Base-by-base conservation (phyloP, 805 yeast genomes). In the Priceomyces fermenticarens region DNA sequence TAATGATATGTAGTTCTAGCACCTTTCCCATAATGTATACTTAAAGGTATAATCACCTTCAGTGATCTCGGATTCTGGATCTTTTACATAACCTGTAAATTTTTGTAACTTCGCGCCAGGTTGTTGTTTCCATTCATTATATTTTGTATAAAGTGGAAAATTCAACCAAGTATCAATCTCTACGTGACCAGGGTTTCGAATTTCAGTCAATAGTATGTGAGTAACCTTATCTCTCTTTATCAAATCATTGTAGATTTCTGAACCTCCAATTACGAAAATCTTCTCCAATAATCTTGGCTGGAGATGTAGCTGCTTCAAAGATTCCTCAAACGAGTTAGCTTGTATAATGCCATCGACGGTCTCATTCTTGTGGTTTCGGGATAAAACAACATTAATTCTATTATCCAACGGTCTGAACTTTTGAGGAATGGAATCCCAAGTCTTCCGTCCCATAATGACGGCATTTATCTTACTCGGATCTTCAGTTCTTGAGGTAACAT, bases 401-500 rank as follows among this genome's bases (percentile, higher is more conserved):
- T 72, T 78, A 2, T 83, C 82, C 34, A 93, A 70, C 0, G 99
- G 99, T 46, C 96, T 71, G 64, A 88, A 93, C 57, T 75, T 81
- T 1, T 63, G 46, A 0, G 99, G 98, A 26, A 93, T 90, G 6
- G 96, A 86, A 26, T 89, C 93, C 96, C 97, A 93, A 2, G 98
- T 91, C 56, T 82, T 85, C 44, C 97, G 75, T 10, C 99, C 99
- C 99, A 93, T 93, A 3, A 93, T 73, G 10, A 93, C 98, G 0
- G 87, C 95, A 57, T 88, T 88, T 23, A 57, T 45, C 17, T 43
- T 41, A 30, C 64, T 58, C 15, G 65, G 61, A 3, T 57, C 58
- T 2, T 47, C 41, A 20, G 71, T 60, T 7, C 48, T 50, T 2
- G 81, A 63, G 0, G 99, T 93, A 11, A 88, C 83, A 43, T 79